Percentiles rank a stretch among this genome's conserved stretches.
Evolutionary conservation across 208 protist species (phyloP).

Genomic region (Leishmania guyanensis): DNA sequence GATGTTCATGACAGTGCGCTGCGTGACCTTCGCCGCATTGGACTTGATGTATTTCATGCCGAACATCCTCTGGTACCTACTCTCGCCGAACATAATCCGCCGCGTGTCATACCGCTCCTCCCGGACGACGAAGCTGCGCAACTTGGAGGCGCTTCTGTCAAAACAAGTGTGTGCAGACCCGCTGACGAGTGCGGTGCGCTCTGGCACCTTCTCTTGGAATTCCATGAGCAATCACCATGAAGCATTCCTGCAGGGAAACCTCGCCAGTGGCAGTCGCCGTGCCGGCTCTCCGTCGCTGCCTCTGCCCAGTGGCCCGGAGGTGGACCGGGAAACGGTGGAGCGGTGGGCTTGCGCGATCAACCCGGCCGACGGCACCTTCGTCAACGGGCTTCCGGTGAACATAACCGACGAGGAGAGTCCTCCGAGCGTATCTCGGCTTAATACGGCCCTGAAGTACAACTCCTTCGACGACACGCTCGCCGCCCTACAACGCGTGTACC

Average conservation of each 20-base stretch:
- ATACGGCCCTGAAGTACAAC: conserved; percentile 16
- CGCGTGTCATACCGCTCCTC: conserved; percentile 79
- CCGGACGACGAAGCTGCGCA: conserved; percentile 52
- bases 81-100: conserved; percentile 78
- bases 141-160: conserved; percentile 49
- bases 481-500: conserved; percentile 36
- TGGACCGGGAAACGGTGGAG: conserved; percentile 32
- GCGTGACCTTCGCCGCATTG: conserved; percentile 60
- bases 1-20: conserved; percentile 72
- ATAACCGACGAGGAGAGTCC: conserved; percentile 3
- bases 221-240: neutral
- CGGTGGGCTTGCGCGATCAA: conserved; percentile 49
- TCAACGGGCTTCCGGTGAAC: conserved; percentile 49
- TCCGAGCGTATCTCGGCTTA: neutral
- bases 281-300: neutral
- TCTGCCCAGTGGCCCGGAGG: neutral
- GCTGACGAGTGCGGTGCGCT: neutral
- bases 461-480: conserved; percentile 48
- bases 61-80: conserved; percentile 64
- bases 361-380: conserved; percentile 61
- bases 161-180: conserved; percentile 6
- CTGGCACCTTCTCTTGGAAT: conserved; percentile 1
- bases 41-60: conserved; percentile 69
- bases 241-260: neutral
- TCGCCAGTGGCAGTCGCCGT: too few species aligned